These are phyloP conservation scores for Cichorium intybus DNA, from an alignment of 140 eudicot species.

Conservation along the genomic window DNA sequence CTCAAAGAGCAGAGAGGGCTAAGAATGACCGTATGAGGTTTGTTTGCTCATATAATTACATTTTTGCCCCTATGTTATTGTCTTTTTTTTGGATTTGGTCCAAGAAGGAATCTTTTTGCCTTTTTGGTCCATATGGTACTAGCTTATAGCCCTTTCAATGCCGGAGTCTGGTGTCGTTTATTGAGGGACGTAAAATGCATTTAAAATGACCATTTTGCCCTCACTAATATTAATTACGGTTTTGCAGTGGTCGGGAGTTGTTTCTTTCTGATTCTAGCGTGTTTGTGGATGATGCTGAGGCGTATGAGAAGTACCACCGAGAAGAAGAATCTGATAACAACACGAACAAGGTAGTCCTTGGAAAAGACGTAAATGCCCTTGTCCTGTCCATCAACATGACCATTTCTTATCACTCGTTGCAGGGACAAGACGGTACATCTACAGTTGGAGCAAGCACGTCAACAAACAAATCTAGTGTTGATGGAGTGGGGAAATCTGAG, in stretches of 20 bases:
- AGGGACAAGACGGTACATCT: slow-evolving; percentile 44
- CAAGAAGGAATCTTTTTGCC: not conserved
- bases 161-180: not conserved
- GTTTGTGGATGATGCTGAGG: slow-evolving; percentile 88
- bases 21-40: slow-evolving; percentile 95
- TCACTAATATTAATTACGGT: not conserved
- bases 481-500: slow-evolving; percentile 34
- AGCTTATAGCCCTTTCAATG: not conserved
- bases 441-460: slow-evolving; percentile 53
- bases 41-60: not conserved
- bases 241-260: slow-evolving; percentile 83
- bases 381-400: not conserved
- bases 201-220: not conserved
- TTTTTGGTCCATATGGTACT: not conserved
- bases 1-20: slow-evolving; percentile 86
- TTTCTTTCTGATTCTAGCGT: slow-evolving; percentile 78
- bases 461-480: slow-evolving; percentile 33
- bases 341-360: slow-evolving; percentile 49
- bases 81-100: not conserved
- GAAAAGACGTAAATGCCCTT: not conserved
- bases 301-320: slow-evolving; percentile 73
- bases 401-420: slow-evolving; percentile 5
- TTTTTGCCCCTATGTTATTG: not conserved
- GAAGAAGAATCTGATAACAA: slow-evolving; percentile 50
- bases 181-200: not conserved